These are phyloP conservation scores for Glebionis coronaria DNA, from an alignment of 129 eudicot genomes.

Conservation along the genomic window DNA sequence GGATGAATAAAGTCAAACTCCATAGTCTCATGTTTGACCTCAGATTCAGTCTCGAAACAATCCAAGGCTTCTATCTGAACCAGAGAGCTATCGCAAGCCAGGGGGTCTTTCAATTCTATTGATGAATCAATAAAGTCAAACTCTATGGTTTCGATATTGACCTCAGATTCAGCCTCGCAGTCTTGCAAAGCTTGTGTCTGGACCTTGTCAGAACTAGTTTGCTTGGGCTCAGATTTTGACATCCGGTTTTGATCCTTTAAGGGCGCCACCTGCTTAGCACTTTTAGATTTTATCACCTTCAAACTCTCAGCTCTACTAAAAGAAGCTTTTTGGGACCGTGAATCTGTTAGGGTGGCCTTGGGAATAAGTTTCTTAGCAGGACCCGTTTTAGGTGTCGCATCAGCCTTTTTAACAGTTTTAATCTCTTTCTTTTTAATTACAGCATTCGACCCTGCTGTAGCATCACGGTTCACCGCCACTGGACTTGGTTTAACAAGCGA, in stretches of 20 bases:
- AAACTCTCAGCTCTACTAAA: conserved; percentile 27
- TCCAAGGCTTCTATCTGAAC: too few relatives aligned
- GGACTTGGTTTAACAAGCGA: conserved; percentile 33
- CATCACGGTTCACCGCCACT: conserved; percentile 26
- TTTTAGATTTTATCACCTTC: conserved; percentile 33
- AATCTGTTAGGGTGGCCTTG: conserved; percentile 11
- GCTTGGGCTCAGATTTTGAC: conserved; percentile 26
- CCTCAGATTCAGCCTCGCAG: conserved; percentile 19
- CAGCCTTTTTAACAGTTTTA: conserved; percentile 21
- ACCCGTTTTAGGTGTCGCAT: conserved; percentile 22
- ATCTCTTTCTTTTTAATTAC: conserved; percentile 27
- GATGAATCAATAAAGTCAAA: conserved; percentile 12
- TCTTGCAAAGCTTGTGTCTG: conserved; percentile 42
- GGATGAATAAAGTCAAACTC: conserved; percentile 14
- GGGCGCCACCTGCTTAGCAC: conserved; percentile 34
- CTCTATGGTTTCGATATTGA: conserved; percentile 4
- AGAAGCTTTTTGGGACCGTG: conserved; percentile 31
- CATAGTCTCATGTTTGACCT: conserved; percentile 10
- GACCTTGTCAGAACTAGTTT: conserved; percentile 29
- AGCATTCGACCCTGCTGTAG: conserved; percentile 28
- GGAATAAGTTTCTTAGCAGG: conserved; percentile 29
- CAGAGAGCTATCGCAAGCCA: too few relatives aligned
- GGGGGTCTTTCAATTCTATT: too few relatives aligned
- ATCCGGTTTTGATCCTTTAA: conserved; percentile 39
- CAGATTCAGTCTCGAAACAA: conserved; percentile 14